These are phyloP conservation scores for Anisodus acutangulus DNA, from an alignment of 257 asterid genomes.

Conservation along the genomic window DNA sequence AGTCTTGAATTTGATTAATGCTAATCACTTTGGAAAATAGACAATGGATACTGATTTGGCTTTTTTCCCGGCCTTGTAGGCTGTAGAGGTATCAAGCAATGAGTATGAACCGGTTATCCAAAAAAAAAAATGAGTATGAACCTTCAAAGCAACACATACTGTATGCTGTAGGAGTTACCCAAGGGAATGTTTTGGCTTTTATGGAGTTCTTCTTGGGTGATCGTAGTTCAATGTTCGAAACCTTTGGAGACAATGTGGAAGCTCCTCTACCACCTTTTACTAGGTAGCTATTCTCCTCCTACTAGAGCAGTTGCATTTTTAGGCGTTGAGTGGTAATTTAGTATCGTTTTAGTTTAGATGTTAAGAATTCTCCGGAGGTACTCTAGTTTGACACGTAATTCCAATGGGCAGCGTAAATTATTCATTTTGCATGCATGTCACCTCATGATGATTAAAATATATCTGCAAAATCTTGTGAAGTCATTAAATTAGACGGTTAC, in stretches of 20 bases:
- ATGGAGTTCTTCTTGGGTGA: slow-evolving; percentile 35
- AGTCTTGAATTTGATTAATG: not conserved
- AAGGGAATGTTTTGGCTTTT: slow-evolving; percentile 36
- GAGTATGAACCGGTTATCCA: not conserved
- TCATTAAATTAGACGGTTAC: not conserved
- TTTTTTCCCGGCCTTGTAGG: not conserved
- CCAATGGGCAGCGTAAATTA: too few species aligned
- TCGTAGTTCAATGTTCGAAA: slow-evolving; percentile 34
- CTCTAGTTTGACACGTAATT: too few species aligned
- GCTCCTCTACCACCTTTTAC: slow-evolving; percentile 34
- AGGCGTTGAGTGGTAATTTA: not conserved
- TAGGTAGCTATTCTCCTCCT: slow-evolving; percentile 1
- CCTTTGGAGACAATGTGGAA: slow-evolving; percentile 31
- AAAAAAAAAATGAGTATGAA: not conserved
- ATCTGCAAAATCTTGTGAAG: slow-evolving; percentile 12
- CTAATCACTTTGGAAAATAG: not conserved
- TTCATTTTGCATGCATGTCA: not conserved
- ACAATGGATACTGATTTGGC: not conserved
- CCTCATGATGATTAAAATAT: not conserved
- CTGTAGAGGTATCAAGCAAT: slow-evolving; percentile 30
- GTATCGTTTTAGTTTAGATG: not conserved
- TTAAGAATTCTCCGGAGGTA: not conserved
- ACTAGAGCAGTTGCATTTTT: not conserved
- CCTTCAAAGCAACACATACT: slow-evolving; percentile 37
- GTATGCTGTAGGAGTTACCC: slow-evolving; percentile 35